Conservation (phyloP, 192 early-diverging fungal species). For the Umbelopsis vinacea region DNA sequence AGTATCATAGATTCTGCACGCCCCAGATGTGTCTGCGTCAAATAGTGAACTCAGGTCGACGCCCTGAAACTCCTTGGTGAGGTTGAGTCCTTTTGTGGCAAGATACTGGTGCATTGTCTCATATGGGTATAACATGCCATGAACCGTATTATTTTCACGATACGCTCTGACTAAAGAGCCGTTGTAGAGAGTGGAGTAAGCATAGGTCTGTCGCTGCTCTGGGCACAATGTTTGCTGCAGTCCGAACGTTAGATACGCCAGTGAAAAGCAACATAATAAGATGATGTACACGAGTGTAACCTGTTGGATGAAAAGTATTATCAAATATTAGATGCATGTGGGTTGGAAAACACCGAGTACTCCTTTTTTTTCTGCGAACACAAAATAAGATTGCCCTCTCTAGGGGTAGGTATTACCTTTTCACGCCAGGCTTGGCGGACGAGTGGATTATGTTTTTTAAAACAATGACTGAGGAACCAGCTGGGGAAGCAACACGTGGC, state of each 20-base stretch:
- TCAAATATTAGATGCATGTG: background rate
- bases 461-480: slow-evolving; percentile 45
- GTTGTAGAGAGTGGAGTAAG: slow-evolving; percentile 26
- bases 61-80: slow-evolving; percentile 37
- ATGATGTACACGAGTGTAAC: slow-evolving; percentile 52
- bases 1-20: slow-evolving; percentile 32
- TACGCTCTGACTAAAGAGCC: slow-evolving; percentile 9
- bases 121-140: slow-evolving; percentile 37
- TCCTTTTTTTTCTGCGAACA: slow-evolving; percentile 1
- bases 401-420: slow-evolving; percentile 43
- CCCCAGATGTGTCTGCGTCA: slow-evolving; percentile 29
- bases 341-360: background rate
- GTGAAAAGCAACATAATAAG: slow-evolving; percentile 35
- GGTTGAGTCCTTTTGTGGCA: slow-evolving; percentile 24
- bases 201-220: background rate
- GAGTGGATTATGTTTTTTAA: slow-evolving; percentile 42
- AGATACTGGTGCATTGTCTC: slow-evolving; percentile 30
- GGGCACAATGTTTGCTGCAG: slow-evolving; percentile 43
- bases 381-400: background rate
- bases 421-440: slow-evolving; percentile 60
- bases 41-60: slow-evolving; percentile 38
- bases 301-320: slow-evolving; percentile 20
- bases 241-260: slow-evolving; percentile 57
- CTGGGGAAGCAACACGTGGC: slow-evolving; percentile 52
- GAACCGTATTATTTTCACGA: slow-evolving; percentile 32